These are phyloP conservation scores for Didymella pomorum DNA, from an alignment of 2,329 filamentous ascomycete genomes.

Conservation along the genomic window DNA sequence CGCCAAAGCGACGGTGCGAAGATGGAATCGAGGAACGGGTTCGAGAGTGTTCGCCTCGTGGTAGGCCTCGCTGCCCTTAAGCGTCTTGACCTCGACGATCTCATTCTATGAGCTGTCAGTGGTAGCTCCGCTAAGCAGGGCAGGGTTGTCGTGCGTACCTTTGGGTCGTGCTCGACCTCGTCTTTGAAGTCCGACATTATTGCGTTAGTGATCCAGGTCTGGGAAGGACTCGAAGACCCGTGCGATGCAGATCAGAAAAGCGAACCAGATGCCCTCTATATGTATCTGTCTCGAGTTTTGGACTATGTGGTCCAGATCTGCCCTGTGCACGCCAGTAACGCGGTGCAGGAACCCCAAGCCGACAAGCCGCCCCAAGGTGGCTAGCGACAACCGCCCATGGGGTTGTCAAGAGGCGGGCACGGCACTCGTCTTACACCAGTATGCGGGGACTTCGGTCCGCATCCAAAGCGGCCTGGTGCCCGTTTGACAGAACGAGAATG, in stretches of 20 bases:
- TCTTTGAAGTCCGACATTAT: not conserved
- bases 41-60: slow-evolving; percentile 1
- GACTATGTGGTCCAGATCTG: not conserved
- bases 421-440: not conserved
- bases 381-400: not conserved
- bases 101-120: not conserved
- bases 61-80: slow-evolving; percentile 1
- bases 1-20: not conserved
- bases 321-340: not conserved
- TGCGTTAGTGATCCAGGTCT: not conserved
- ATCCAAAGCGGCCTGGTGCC: not conserved
- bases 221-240: not conserved
- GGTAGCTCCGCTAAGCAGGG: not conserved
- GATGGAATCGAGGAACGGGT: not conserved
- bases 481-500: not conserved
- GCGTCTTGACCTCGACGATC: slow-evolving; percentile 1
- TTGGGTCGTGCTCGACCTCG: not conserved
- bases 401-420: not conserved
- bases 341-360: slow-evolving; percentile 3
- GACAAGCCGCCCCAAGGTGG: not conserved
- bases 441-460: slow-evolving; percentile 2
- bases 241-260: not conserved
- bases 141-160: not conserved
- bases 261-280: not conserved
- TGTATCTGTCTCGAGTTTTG: not conserved